Evolutionary conservation across 352 stramenopile species (phyloP), one percentile per base, ranked within the genome.

Genomic region (Thalassiosira ordinaria): DNA sequence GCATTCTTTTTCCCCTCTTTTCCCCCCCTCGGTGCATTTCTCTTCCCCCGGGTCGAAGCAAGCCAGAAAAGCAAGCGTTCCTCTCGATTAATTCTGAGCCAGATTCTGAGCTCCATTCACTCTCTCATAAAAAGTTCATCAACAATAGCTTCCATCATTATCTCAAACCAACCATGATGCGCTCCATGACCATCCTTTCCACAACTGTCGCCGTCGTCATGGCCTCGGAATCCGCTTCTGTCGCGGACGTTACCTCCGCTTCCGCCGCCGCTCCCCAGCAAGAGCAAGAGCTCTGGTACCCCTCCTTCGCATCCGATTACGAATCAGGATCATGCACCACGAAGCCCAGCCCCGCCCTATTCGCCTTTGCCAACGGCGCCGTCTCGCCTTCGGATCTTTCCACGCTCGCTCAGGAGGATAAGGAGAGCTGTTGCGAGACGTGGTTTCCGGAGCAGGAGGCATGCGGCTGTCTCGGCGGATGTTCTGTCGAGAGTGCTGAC

Each of bases 111-210:
- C n/a, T 59, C 20, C 49, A 59, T 16, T 59, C 26, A 2, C 18
- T 44, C 31, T 47, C 55, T 49, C 55, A 53, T 29, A 29, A 3
- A 53, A 53, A 16, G 9, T n/a, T 47, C 39, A 5, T 47, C 4
- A n/a, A n/a, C n/a, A n/a, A n/a, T n/a, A n/a, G n/a, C n/a, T n/a
- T n/a, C n/a, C n/a, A n/a, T n/a, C n/a, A n/a, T n/a, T n/a, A n/a
- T n/a, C n/a, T n/a, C n/a, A n/a, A n/a, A n/a, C 1, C 11, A 47
- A 47, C 39, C 14, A 53, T 53, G 27, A 49, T 44, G n/a, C 31
- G 24, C 29, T 64, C 55, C 27, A 49, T 31, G 47, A 63, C 24
- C 37, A 27, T 73, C 39, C 49, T 55, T 20, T 56, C 24, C 44
- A 16, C 24, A 9, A 59, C 29, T n/a, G 22, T 37, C 22, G 44